These are phyloP conservation scores for Cutaneotrichosporon mucoides DNA, from an alignment of 1,284 basidiomycete genomes.

Conservation along the genomic window DNA sequence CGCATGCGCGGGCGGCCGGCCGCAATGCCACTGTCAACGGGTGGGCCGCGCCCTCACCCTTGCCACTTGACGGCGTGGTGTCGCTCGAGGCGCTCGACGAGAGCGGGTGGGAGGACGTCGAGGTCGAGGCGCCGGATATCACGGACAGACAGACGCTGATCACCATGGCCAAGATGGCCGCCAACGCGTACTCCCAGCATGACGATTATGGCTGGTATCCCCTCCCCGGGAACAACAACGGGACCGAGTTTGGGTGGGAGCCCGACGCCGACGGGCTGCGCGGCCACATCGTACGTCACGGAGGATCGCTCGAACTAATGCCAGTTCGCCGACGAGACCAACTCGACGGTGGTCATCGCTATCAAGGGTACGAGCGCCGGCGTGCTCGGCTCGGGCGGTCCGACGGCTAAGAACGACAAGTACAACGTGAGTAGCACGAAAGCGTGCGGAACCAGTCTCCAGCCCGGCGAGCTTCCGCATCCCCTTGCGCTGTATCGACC, in stretches of 20 bases:
- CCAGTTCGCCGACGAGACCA: conserved; percentile 71
- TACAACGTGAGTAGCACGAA: conserved; percentile 57
- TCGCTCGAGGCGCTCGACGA: not conserved
- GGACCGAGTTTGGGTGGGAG: conserved; percentile 90
- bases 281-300: conserved; percentile 63
- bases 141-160: conserved; percentile 71
- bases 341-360: conserved; percentile 78
- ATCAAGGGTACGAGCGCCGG: conserved; percentile 92
- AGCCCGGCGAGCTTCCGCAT: too few species aligned
- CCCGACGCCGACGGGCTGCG: conserved; percentile 79
- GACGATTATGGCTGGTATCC: conserved; percentile 72
- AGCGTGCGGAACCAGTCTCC: too few species aligned
- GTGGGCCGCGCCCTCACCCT: conserved; percentile 4
- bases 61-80: too few species aligned
- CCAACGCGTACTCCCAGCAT: conserved; percentile 74
- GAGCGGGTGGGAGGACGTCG: conserved; percentile 52
- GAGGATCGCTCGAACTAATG: not conserved
- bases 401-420: conserved; percentile 87
- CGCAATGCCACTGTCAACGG: conserved; percentile 9
- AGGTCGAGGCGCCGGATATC: conserved; percentile 57
- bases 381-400: conserved; percentile 74
- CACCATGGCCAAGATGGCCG: conserved; percentile 87
- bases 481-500: too few species aligned
- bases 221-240: conserved; percentile 60
- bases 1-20: conserved; percentile 5